Evolutionary conservation across 2,329 filamentous ascomycete species (phyloP).

Genomic region (Trichophyton verrucosum): DNA sequence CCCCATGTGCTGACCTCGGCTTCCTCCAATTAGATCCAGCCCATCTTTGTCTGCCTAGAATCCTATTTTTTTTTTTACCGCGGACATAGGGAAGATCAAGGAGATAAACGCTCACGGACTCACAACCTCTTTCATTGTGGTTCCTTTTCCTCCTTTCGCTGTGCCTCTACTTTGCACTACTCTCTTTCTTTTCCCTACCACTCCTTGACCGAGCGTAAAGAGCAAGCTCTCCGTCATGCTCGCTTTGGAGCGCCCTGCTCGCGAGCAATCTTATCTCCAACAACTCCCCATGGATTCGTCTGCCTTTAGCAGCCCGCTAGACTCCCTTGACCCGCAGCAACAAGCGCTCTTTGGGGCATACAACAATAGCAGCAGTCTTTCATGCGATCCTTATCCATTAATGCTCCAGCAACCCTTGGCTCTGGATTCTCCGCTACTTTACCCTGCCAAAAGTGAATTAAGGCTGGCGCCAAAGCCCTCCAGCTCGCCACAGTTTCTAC

Average conservation of each 20-base stretch:
- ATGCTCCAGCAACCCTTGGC: conserved; percentile 9
- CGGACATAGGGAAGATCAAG: neutral
- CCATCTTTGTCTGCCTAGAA: neutral
- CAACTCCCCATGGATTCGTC: conserved; percentile 13
- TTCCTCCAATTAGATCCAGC: neutral
- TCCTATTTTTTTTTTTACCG: neutral
- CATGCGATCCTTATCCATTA: conserved; percentile 10
- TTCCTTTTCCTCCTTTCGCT: neutral
- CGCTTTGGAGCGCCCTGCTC: conserved; percentile 11
- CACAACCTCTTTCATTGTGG: neutral
- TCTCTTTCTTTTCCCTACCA: neutral
- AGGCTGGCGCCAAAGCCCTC: conserved; percentile 4
- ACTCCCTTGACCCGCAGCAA: conserved; percentile 7
- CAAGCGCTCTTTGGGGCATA: conserved; percentile 11
- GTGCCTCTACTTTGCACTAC: neutral
- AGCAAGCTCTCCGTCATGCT: conserved; percentile 11
- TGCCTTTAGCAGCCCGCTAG: conserved; percentile 4
- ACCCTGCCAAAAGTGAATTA: conserved; percentile 8
- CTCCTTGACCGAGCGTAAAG: neutral
- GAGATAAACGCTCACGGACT: neutral
- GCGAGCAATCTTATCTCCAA: conserved; percentile 12
- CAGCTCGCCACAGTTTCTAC: conserved; percentile 14
- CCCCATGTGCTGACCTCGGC: neutral
- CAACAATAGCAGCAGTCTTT: conserved; percentile 1
- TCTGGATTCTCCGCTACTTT: conserved; percentile 1